Base-by-base conservation (phyloP, 1,284 basidiomycete species). In the Ceraceosorus guamensis region DNA sequence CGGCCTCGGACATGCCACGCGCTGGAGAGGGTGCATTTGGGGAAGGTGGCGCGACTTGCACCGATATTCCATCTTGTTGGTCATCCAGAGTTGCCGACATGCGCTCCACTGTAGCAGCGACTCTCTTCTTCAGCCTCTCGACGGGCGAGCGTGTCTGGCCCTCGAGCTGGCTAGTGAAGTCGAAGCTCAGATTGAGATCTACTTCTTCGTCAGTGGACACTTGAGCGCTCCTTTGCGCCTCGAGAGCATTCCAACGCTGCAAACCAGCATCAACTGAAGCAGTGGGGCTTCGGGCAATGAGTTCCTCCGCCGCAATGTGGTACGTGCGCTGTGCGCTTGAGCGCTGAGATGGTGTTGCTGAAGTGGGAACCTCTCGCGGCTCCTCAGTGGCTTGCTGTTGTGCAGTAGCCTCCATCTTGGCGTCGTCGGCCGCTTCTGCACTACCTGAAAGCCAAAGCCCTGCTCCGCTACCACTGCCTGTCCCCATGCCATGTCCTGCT, bases 151-250 rank as follows among this genome's bases (percentile, higher is more conserved):
- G 7, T 6, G 13, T 48, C n/a, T 52, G 18, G 13, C 48, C 43
- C 49, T 67, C 63, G 52, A 63, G 60, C 11, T 56, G 51, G 31
- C 64, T 66, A 35, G 66, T 54, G 45, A 65, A 70, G 51, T 70
- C 67, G 49, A 70, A 70, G 5, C 64, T 66, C 11, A 68, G 49
- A 41, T 68, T 64, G 32, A 70, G 59, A 33, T 70, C 62, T 6
- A 70, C 67, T 48, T 63, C 60, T 16, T 52, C 57, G 37, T 39
- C 50, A 18, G 48, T 58, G 37, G 48, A 53, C n/a, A 2, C 49
- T 54, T 31, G 55, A 44, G 5, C 30, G 47, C 6, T 43, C 48
- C n/a, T 45, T 14, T 41, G n/a, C 18, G 31, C 13, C 24, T 24
- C 24, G 24, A 24, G 24, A 24, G 24, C 24, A 24, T 24, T 24